Evolutionary conservation across 352 stramenopile genomes (phyloP), one percentile per base, ranked within the genome.

Genomic region (Globisporangium cederbergense): DNA sequence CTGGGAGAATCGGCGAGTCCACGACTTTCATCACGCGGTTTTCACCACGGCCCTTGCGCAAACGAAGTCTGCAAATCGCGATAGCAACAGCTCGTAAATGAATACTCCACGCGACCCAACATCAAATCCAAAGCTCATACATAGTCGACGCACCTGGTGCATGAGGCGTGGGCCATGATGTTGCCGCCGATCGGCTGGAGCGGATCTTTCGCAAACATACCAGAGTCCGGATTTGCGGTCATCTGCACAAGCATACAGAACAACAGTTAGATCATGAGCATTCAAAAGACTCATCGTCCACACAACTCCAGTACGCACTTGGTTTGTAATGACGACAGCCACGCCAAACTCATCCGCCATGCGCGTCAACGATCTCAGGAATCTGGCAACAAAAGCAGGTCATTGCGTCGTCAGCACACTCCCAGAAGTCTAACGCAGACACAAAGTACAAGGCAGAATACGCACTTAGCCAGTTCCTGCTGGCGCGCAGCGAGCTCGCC

Each of bases 281-380:
- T 18, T 2, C 49, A 20, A 2, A 8, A 42, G 18, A 42, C 22
- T 45, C 18, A 47, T 32, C 18, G 20, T 6, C 22, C 14, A 61
- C 16, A 28, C 5, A 25, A 10, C 5, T 47, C 5, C 14, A 52
- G 13, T 6, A 40, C 66, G 25, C 59, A 93, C 88, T 76, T 95
- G 88, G 64, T 96, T 96, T 42, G 88, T 93, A 62, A 94, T 94
- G 28, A 95, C 87, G 22, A 95, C 91, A 9, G 97, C 97, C 42
- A 99, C 97, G n/a, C 97, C 98, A 76, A 99, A 99, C 74, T 99
- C 97, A 69, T 99, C 97, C 0, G 95, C 91, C 79, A 99, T 96
- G 51, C 96, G 81, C 51, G 97, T 99, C 30, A 99, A 76, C 54
- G 98, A 91, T 16, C 98, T 89, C 54, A 99, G 74, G 71, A 99